Evolutionary conservation across 2,329 filamentous ascomycete species (phyloP), one percentile per base, ranked within the genome.

Genomic region (Apiospora rasikravindrae): DNA sequence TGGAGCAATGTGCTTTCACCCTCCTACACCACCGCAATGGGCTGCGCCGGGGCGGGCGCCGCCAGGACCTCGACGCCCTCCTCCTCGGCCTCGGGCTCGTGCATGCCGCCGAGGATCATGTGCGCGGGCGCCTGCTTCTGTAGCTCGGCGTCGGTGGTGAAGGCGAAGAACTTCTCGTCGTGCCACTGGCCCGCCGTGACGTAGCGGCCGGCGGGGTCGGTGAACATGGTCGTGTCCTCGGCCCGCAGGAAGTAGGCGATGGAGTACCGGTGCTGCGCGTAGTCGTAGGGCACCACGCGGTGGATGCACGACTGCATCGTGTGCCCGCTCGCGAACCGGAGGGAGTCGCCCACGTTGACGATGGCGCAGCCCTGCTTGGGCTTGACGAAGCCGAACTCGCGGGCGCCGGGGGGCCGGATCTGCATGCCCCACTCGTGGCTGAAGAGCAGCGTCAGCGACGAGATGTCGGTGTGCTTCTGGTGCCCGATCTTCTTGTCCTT

Each of bases 221-320:
- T 83, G 78, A 89, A 89, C 83, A 86, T 85, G 77, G 85, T 86
- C 76, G 87, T 86, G 78, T 89, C 83, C 82, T 89, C 87, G 70
- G 88, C 86, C 47, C 88, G 83, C 69, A 89, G 82, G 82, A 89
- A 89, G 80, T 89, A 90, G 19, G 88, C 88, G 74, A 89, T 87
- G 13, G 86, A 88, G 83, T 89, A 89, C 71, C 88, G 85, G 81
- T 89, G 85, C 85, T 89, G 85, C 53, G 78, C 76, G 29, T 84
- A 82, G 80, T 88, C 79, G 73, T 86, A 85, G 0, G 88, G 88
- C 26, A 90, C 86, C 40, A 89, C 88, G 72, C 87, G 83, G 82
- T 89, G 88, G 78, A 90, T 87, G 82, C 87, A 88, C 49, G 86
- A 87, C 79, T 87, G 84, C 81, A 90, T 84, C 72, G 83, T 86